phyloP scores from a whole-genome alignment of 1,139 yeast genomes.

The Tardiomyces blankii region DNA sequence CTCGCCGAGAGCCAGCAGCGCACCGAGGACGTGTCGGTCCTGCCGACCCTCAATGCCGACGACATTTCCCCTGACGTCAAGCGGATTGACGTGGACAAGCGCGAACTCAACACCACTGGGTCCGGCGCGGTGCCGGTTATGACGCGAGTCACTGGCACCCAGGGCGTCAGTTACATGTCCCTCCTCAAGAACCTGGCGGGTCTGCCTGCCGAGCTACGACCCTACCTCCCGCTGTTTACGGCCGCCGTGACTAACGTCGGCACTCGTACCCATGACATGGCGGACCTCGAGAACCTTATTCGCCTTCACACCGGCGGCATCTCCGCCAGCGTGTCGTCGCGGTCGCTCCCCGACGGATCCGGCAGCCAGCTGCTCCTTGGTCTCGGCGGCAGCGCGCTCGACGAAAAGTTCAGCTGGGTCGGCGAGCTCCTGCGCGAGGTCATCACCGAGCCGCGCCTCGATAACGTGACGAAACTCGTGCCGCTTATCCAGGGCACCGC shows the following conservation, averaged over 20 bases:
- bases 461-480: conserved; percentile 57
- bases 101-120: no score
- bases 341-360: conserved; percentile 17
- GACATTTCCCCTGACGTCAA: conserved; percentile 63
- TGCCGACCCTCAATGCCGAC: conserved; percentile 61
- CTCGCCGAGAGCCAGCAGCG: conserved; percentile 54
- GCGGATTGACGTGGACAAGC: conserved; percentile 22
- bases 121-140: conserved; percentile 20
- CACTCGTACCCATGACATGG: conserved; percentile 56
- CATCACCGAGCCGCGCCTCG: conserved; percentile 57
- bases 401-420: conserved; percentile 48
- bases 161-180: conserved; percentile 39
- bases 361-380: conserved; percentile 40
- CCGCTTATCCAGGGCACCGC: conserved; percentile 65
- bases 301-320: conserved; percentile 81
- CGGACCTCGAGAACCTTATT: conserved; percentile 76
- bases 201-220: conserved; percentile 49
- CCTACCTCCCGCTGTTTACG: conserved; percentile 65
- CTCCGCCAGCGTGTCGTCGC: conserved; percentile 44
- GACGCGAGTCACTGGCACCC: conserved; percentile 25
- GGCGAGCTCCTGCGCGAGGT: conserved; percentile 64
- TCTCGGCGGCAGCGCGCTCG: conserved; percentile 61
- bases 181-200: conserved; percentile 41
- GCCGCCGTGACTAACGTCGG: conserved; percentile 82
- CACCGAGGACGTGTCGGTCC: conserved; percentile 60